Base-by-base conservation (phyloP, 2,329 filamentous ascomycete species). In the Amesomyces nigricolor region DNA sequence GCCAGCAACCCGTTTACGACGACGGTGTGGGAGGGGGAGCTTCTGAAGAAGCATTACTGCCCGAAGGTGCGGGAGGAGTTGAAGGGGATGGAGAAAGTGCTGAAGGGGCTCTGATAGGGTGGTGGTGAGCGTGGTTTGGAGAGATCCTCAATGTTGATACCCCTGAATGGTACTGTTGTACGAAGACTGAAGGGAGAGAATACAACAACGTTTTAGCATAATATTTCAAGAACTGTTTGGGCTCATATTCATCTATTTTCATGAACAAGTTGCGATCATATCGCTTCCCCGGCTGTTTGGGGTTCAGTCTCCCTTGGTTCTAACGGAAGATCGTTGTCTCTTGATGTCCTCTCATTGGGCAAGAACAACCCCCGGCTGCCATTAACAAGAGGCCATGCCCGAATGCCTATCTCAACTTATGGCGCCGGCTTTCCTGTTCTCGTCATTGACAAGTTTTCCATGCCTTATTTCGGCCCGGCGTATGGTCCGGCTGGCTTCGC, bases 11-110 rank as follows among this genome's bases (percentile, higher is more conserved):
- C 92, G 0, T 95, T 94, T 71, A 88, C 91, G 0, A 83, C 85
- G 4, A 96, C 90, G 0, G 80, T 95, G 0, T 99, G 92, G 94
- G 94, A 97, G 69, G 91, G 89, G 0, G 94, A 97, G 73, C 68
- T 99, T 56, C 70, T 99, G 64, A 79, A 86, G 67, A 79, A 81
- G 62, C 94, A 99, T 73, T 99, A 88, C 69, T 91, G 88, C 63
- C 92, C 91, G 6, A 86, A 86, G 66, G 87, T 99, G 1, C 79
- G 89, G 62, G 89, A 95, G 65, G 87, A 86, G 1, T 75, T 88
- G 4, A 80, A 80, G 69, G 71, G 79, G 44, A 73, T 91, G 67
- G 87, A 91, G 68, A 89, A 88, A 76, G 78, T 76, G 45, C 72
- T 89, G 65, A 61, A 32, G 51, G 51, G 35, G 22, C 51, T 64